Percentiles rank a stretch among this genome's conserved stretches.
phyloP scores from a whole-genome alignment of 148 eudicot genomes.

The Cornus controversa region DNA sequence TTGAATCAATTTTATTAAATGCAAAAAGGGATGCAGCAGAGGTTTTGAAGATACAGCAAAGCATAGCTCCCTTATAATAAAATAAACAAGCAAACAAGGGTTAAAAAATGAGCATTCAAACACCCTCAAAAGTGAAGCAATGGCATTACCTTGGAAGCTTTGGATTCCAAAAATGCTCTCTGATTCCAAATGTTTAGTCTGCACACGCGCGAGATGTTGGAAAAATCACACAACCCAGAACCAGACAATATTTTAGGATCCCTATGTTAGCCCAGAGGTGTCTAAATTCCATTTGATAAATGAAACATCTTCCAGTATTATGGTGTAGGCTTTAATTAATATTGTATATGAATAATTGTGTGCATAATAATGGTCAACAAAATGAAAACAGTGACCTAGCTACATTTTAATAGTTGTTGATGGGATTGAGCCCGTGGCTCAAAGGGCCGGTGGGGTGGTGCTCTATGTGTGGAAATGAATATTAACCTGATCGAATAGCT shows the following conservation, averaged over 20 bases:
- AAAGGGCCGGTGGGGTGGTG: slow-evolving; percentile 26
- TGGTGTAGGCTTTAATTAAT: slow-evolving; percentile 4
- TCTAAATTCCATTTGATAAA: slow-evolving; percentile 29
- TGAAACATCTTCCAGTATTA: slow-evolving; percentile 17
- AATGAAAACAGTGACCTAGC: slow-evolving; percentile 22
- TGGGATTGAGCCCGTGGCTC: slow-evolving; percentile 42
- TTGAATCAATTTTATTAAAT: neutral
- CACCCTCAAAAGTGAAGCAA: slow-evolving; percentile 9
- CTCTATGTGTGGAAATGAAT: slow-evolving; percentile 21
- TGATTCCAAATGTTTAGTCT: slow-evolving; percentile 31
- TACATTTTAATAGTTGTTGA: slow-evolving; percentile 13
- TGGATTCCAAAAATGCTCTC: slow-evolving; percentile 20
- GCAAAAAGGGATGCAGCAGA: slow-evolving; percentile 10
- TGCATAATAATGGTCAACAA: slow-evolving; percentile 19
- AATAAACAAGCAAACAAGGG: neutral
- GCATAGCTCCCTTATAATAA: slow-evolving; percentile 13
- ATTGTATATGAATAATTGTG: neutral
- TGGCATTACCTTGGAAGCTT: slow-evolving; percentile 3
- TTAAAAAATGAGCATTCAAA: slow-evolving; percentile 5
- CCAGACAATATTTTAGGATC: slow-evolving; percentile 17
- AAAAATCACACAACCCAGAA: slow-evolving; percentile 33
- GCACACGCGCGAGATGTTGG: slow-evolving; percentile 24
- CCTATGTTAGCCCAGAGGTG: slow-evolving; percentile 26
- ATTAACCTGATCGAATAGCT: slow-evolving; percentile 13
- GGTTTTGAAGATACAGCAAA: slow-evolving; percentile 14